Evolutionary conservation across 1,284 basidiomycete genomes (phyloP), one percentile per base, ranked within the genome.

Genomic region (Ceratobasidium theobromae): DNA sequence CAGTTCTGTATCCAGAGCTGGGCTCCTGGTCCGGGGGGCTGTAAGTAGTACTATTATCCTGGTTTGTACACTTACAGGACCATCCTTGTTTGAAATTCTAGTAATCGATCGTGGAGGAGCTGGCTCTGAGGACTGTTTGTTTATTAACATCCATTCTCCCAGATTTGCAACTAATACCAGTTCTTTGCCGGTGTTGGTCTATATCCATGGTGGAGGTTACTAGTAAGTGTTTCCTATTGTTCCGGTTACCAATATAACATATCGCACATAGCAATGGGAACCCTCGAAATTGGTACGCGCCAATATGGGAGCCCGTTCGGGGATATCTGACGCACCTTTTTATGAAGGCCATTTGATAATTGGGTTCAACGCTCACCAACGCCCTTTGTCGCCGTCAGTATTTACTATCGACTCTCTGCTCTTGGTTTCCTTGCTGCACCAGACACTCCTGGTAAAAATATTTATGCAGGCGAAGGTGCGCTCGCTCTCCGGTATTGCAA

Each of bases 181-280:
- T 32, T 57, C 35, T 83, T 81, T 85, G 14, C 86, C 86, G 0
- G 86, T 88, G 1, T 74, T 89, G 30, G 81, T 85, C 3, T 88
- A 86, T 71, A 84, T 86, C 38, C 86, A 88, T 69, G 60, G 60
- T 8, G 60, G 60, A 25, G 60, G 60, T 12, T 64, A 52, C 38
- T 51, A 64, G 86, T 86, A 11, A 85, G 87, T 74, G 81, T 62
- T 2, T 32, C 57, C 49, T 43, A 11, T 54, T 49, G 62, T 49
- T 51, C 65, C 67, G 30, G 67, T 69, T 30, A 68, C 45, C 28
- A 41, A 40, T 33, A n/a, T 43, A 12, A 6, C 2, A 11, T 53
- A 35, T 38, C 8, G 11, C 46, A n/a, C 33, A 14, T 4, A 64
- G 60, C 35, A 16, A 35, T 16, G 60, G 60, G n/a, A 64, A 64